Evolutionary conservation across 2,329 filamentous ascomycete species (phyloP).

Genomic region (Diplocarpon mali): DNA sequence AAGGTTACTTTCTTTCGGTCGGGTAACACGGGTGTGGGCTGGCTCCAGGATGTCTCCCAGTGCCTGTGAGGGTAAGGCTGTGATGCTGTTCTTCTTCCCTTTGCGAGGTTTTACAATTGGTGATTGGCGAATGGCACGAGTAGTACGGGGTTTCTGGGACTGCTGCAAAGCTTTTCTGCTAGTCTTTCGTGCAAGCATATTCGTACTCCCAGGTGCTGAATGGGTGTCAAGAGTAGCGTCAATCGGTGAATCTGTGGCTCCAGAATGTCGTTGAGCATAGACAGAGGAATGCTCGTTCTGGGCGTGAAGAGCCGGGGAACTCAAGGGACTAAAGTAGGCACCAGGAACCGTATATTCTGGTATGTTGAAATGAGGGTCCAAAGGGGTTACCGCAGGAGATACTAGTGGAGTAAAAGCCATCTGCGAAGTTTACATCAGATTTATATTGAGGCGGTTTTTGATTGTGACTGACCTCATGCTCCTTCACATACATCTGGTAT

Average conservation of each 20-base stretch:
- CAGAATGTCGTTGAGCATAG: slow-evolving; percentile 30
- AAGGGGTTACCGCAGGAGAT: slow-evolving; percentile 72
- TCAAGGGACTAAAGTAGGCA: slow-evolving; percentile 74
- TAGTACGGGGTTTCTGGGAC: slow-evolving; percentile 12
- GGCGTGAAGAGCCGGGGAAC: slow-evolving; percentile 68
- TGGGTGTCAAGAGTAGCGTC: slow-evolving; percentile 23
- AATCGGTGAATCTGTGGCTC: slow-evolving; percentile 26
- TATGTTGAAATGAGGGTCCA: slow-evolving; percentile 55
- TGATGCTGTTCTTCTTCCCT: slow-evolving; percentile 32
- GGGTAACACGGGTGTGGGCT: slow-evolving; percentile 25
- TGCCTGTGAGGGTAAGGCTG: slow-evolving; percentile 33
- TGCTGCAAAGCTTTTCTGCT: slow-evolving; percentile 20
- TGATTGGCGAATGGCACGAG: slow-evolving; percentile 29
- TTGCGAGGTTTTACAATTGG: slow-evolving; percentile 31
- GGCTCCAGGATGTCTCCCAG: slow-evolving; percentile 29
- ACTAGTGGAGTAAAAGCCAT: slow-evolving; percentile 72
- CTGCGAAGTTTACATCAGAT: slow-evolving; percentile 28
- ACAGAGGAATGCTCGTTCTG: slow-evolving; percentile 43
- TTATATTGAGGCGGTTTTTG: slow-evolving; percentile 4
- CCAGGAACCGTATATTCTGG: slow-evolving; percentile 47
- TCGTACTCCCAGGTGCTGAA: slow-evolving; percentile 19
- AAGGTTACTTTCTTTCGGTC: slow-evolving; percentile 29
- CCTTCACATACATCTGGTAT: slow-evolving; percentile 48
- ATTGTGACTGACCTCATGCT: slow-evolving; percentile 41
- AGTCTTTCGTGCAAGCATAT: slow-evolving; percentile 14